These are phyloP conservation scores for Hanseniaspora valbyensis DNA, from an alignment of 805 yeast species.

Conservation along the genomic window DNA sequence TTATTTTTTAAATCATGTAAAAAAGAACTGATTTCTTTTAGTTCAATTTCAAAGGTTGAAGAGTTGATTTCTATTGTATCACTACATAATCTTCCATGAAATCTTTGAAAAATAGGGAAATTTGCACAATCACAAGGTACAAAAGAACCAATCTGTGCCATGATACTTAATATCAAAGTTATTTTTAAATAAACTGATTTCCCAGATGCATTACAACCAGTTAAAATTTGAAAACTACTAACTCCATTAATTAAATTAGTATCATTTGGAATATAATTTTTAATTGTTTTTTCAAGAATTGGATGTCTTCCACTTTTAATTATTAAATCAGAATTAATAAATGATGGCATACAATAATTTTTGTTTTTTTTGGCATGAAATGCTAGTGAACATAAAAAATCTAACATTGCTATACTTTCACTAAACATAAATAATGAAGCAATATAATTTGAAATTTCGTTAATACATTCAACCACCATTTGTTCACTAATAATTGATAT, in stretches of 20 bases:
- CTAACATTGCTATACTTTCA: conserved; percentile 36
- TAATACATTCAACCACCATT: conserved; percentile 28
- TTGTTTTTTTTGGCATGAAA: too few species aligned
- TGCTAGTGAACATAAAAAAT: conserved; percentile 32
- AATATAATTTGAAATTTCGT: conserved; percentile 24
- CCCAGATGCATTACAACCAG: conserved; percentile 57
- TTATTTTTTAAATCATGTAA: too few species aligned
- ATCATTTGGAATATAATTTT: conserved; percentile 33
- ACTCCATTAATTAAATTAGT: too few species aligned
- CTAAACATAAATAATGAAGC: conserved; percentile 34
- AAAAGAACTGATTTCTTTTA: conserved; percentile 39
- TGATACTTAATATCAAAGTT: conserved; percentile 37
- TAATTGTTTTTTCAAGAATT: conserved; percentile 28
- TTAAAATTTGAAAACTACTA: conserved; percentile 39
- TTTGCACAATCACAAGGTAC: conserved; percentile 38
- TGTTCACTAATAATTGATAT: conserved; percentile 35
- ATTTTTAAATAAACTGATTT: conserved; percentile 48
- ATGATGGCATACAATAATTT: not conserved
- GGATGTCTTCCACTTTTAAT: conserved; percentile 35
- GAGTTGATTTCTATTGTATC: conserved; percentile 30
- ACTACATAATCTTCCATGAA: conserved; percentile 33
- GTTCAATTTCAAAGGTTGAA: conserved; percentile 38
- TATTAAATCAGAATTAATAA: conserved; percentile 19
- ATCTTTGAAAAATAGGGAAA: conserved; percentile 32
- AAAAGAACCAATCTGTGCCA: conserved; percentile 50